A percentile compares a stretch with the other conserved stretches of the same genome.
Evolutionary conservation across 495 filamentous ascomycete species (phyloP).

Genomic region (Physcia stellaris): DNA sequence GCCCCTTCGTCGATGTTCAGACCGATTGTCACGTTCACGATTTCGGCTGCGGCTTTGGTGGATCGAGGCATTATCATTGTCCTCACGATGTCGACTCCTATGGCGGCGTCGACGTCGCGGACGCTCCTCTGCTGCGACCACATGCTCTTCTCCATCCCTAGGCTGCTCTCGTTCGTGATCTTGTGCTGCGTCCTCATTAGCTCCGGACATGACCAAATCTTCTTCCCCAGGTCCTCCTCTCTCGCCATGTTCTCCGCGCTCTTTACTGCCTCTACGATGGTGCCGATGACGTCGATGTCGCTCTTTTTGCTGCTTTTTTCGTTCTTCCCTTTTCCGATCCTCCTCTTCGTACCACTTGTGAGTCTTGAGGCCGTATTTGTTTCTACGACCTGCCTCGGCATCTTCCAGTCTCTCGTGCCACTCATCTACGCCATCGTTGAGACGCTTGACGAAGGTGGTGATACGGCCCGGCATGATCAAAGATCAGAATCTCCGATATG

Average conservation of each 20-base stretch:
- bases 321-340: too few species aligned
- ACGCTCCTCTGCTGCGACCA: not conserved
- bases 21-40: not conserved
- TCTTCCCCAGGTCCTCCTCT: too few species aligned
- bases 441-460: not conserved
- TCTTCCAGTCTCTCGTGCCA: slow-evolving; percentile 1
- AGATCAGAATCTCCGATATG: too few species aligned
- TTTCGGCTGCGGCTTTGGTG: not conserved
- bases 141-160: not conserved
- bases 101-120: not conserved
- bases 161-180: not conserved
- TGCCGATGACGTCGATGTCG: too few species aligned
- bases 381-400: not conserved
- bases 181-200: too few species aligned
- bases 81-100: not conserved
- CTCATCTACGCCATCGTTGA: not conserved
- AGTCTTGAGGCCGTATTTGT: slow-evolving; percentile 2
- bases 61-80: not conserved
- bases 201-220: too few species aligned
- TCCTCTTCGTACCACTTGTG: not conserved
- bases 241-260: too few species aligned
- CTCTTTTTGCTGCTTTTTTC: too few species aligned
- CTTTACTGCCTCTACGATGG: too few species aligned
- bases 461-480: too few species aligned
- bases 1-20: not conserved